phyloP scores from a whole-genome alignment of 306 rosid species.

The Ziziphus jujuba region DNA sequence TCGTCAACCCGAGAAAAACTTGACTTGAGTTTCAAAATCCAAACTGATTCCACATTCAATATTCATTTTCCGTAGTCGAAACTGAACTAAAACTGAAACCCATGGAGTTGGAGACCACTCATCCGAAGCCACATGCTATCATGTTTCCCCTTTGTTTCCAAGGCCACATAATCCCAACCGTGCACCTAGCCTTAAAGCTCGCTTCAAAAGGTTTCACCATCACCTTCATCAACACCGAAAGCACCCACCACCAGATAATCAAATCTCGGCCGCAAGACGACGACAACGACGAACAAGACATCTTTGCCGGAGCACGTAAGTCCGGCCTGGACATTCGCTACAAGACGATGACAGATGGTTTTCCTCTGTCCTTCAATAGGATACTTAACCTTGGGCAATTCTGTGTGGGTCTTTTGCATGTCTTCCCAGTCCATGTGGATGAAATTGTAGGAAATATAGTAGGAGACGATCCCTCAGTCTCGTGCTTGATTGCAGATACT shows the following conservation, averaged over 20 bases:
- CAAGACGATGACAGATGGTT: conserved; percentile 29
- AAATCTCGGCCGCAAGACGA: conserved; percentile 2
- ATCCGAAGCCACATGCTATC: conserved; percentile 26
- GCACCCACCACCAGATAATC: conserved; percentile 19
- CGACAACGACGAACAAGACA: conserved; percentile 8
- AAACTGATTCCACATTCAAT: too few species aligned
- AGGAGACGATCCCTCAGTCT: conserved; percentile 22
- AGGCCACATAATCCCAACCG: conserved; percentile 27
- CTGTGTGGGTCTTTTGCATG: not conserved
- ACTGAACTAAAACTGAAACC: not conserved
- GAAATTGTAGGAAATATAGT: conserved; percentile 29
- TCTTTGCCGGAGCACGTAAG: conserved; percentile 24
- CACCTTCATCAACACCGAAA: conserved; percentile 25
- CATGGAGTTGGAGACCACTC: not conserved
- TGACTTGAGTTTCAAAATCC: too few species aligned
- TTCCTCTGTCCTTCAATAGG: conserved; percentile 27
- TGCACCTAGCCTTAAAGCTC: conserved; percentile 26
- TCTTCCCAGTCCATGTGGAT: conserved; percentile 33
- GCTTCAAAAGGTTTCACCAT: conserved; percentile 26
- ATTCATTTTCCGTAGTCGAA: too few species aligned
- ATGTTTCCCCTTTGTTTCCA: conserved; percentile 18
- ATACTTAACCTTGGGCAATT: conserved; percentile 16
- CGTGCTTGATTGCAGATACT: conserved; percentile 37
- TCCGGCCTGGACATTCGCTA: conserved; percentile 33
- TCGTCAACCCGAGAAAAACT: too few species aligned